Percentiles rank a stretch among this genome's conserved stretches.
Conservation (phyloP, 305 asterid genomes). For the Fraxinus dipetala region DNA sequence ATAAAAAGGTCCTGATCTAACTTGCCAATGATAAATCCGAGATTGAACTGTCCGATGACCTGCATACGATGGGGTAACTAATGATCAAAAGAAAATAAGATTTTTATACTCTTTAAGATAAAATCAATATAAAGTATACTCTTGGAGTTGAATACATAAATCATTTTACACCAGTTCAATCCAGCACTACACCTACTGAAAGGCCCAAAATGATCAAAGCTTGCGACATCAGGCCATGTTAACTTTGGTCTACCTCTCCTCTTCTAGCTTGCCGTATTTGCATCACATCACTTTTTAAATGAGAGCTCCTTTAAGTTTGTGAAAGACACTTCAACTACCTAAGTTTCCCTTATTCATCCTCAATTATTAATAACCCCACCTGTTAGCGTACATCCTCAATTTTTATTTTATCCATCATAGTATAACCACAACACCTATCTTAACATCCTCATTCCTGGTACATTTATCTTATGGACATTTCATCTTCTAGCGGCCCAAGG, state of each 20-base stretch:
- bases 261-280: background rate
- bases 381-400: background rate
- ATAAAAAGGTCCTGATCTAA: conserved; percentile 81
- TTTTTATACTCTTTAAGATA: background rate
- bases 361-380: background rate
- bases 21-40: conserved; percentile 92
- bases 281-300: background rate
- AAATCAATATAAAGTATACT: conserved; percentile 11
- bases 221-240: background rate
- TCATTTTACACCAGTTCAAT: background rate
- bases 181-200: background rate
- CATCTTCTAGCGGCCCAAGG: background rate
- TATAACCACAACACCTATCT: background rate
- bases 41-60: conserved; percentile 97
- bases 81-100: conserved; percentile 18
- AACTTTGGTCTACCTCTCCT: background rate
- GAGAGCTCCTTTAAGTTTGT: background rate
- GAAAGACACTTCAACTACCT: background rate
- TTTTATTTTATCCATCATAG: background rate
- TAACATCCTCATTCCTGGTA: background rate
- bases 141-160: background rate
- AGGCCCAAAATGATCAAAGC: background rate
- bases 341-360: background rate
- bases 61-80: conserved; percentile 34
- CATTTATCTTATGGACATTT: background rate